These are phyloP conservation scores for Lactifluus pinguis DNA, from an alignment of 768 basidiomycete species.

Conservation along the genomic window DNA sequence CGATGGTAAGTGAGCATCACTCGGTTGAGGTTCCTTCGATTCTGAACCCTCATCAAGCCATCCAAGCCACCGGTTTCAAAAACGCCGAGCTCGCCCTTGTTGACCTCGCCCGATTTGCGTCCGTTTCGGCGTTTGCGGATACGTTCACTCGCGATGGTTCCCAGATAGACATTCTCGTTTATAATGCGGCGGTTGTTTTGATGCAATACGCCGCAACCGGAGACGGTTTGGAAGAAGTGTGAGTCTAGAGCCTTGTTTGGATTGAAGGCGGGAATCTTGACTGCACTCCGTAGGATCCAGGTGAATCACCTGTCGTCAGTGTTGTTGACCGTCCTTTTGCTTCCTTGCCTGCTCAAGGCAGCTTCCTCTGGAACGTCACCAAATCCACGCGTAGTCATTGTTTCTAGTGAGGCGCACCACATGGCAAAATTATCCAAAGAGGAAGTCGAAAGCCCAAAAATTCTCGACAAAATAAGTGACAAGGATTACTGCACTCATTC, in stretches of 20 bases:
- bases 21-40: neutral
- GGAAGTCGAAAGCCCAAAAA: constrained; percentile 2
- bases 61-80: constrained; percentile 13
- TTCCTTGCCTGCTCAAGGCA: too few species aligned
- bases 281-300: constrained; percentile 31
- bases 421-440: neutral
- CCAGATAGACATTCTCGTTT: constrained; percentile 24
- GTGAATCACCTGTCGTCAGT: constrained; percentile 27
- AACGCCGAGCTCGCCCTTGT: constrained; percentile 17
- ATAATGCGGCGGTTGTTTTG: constrained; percentile 22
- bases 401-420: constrained; percentile 10
- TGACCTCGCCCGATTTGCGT: constrained; percentile 24
- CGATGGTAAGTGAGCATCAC: neutral
- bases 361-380: too few species aligned
- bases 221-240: constrained; percentile 26
- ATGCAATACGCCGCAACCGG: constrained; percentile 23
- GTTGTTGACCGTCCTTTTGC: too few species aligned
- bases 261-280: neutral
- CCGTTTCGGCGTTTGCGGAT: constrained; percentile 22
- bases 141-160: constrained; percentile 19
- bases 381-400: too few species aligned
- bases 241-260: neutral
- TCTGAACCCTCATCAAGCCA: neutral
- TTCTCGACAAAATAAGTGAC: constrained; percentile 5
- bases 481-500: neutral